Base-by-base conservation (phyloP, 139 green algal genomes). In the Micractinium sp. region DNA sequence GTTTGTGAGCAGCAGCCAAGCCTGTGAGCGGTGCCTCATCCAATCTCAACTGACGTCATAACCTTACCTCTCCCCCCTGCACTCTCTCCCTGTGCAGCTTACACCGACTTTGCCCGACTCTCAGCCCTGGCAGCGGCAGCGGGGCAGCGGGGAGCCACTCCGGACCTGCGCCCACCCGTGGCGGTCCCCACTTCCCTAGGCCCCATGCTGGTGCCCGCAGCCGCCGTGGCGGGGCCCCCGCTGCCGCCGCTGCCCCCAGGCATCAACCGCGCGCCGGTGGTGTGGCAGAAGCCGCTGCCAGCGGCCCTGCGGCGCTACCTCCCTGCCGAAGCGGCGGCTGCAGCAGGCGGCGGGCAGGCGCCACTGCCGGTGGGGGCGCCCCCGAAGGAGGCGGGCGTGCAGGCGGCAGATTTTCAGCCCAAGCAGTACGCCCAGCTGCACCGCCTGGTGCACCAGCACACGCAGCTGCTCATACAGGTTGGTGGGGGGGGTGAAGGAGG, bases 371-470 rank as follows among this genome's bases (percentile, higher is more conserved):
- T 60, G 61, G 76, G 75, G 19, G 76, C 35, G 27, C 39, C 75
- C 0, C 75, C 76, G 1, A 15, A 27, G 60, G 76, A 67, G 63
- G 69, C 78, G 0, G 39, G 38, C 78, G 41, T 83, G 41, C 23
- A 36, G 61, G 33, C 35, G 25, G 66, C 41, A 1, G 83, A 63
- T 1, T 88, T 92, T 41, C 77, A 80, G 38, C 78, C 89, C 0
- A 14, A 31, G 60, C 89, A 92, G 89, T 92, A 92, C 66, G 38
- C 39, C 0, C 33, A 84, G 76, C 89, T 92, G 89, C 77, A 92
- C 82, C 76, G 25, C 71, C 75, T 87, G 25, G 39, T 92, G 15
- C 85, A 90, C 78, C 84, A 90, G 39, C 89, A 92, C 63, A 27
- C 61, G 20, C 89, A 90, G 77, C 78, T 92, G 89, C 89, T 92